Evolutionary conservation across 345 rosid species (phyloP).

Genomic region (Euphorbia tirucalli): DNA sequence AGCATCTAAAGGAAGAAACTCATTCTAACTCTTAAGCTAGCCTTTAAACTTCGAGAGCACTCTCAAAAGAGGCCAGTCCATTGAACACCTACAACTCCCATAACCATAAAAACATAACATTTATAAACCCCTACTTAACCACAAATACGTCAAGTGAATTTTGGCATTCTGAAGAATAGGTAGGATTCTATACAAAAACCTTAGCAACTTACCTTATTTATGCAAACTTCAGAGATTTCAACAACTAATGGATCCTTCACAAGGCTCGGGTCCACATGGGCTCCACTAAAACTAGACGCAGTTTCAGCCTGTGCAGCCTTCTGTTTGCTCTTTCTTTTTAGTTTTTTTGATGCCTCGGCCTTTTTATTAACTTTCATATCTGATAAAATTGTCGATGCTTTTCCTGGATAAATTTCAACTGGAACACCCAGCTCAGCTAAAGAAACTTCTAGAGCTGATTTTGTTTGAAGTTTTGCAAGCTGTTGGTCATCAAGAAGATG

Average conservation of each 20-base stretch:
- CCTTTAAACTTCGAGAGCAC: background rate
- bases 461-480: constrained; percentile 77
- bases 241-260: constrained; percentile 30
- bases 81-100: background rate
- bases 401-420: constrained; percentile 37
- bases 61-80: background rate
- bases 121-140: background rate
- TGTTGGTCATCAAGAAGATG: constrained; percentile 88
- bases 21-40: background rate
- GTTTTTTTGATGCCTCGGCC: constrained; percentile 50
- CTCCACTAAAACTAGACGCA: constrained; percentile 35
- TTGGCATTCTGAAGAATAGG: background rate
- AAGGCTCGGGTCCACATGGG: constrained; percentile 31
- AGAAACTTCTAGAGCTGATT: constrained; percentile 56
- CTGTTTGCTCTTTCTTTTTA: constrained; percentile 63
- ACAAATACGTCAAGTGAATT: background rate
- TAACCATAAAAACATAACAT: background rate
- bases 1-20: background rate
- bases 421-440: constrained; percentile 72
- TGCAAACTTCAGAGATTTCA: constrained; percentile 37
- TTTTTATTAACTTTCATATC: constrained; percentile 62
- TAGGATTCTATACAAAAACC: background rate
- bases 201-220: constrained; percentile 45
- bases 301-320: constrained; percentile 43
- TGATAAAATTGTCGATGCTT: constrained; percentile 31